Base-by-base conservation (phyloP, 495 filamentous ascomycete species). In the Ascobolus immersus region DNA sequence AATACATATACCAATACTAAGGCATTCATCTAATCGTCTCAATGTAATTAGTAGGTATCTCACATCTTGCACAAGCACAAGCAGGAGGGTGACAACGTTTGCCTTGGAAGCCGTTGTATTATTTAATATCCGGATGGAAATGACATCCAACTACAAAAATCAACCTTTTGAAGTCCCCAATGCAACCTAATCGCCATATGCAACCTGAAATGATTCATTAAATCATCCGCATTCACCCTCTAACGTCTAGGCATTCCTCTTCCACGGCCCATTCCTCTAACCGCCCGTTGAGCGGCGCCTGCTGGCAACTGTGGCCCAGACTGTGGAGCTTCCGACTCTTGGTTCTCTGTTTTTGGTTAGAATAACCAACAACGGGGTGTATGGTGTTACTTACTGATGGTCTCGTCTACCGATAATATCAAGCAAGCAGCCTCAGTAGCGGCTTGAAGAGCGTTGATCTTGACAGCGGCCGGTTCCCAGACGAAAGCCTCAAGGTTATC, bases 321-420 rank as follows among this genome's bases (percentile, higher is more conserved):
- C 52, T 86, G 74, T 27, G 81, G 73, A 42, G 68, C 60, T 40
- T 70, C 65, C 38, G 73, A 81, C 57, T 92, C 78, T 59, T 96
- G 76, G 55, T 93, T 96, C 53, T 71, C 28, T 31, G 15, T 31
- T n/a, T 11, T n/a, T 14, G 4, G 25, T 49, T 55, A 35, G 34
- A 11, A 27, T 4, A 4, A n/a, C 14, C 6, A 27, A n/a, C 25
- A 27, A 11, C 14, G 5, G 14, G 25, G 25, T n/a, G 25, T 27
- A 27, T 27, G 25, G 15, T 4, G 2, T 15, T 13, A 4, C 28
- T 31, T 31, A 31, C 28, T 77, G 53, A 96, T 92, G 12, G 84
- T 93, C 67, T 96, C 84, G 51, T 96, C 84, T 23, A 96, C 84
- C 43, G 77, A 75, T 52, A 96, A 56, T 40, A 96, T 93, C 63